Conservation (phyloP, 805 yeast species). For the Myxozyma neotropica region DNA sequence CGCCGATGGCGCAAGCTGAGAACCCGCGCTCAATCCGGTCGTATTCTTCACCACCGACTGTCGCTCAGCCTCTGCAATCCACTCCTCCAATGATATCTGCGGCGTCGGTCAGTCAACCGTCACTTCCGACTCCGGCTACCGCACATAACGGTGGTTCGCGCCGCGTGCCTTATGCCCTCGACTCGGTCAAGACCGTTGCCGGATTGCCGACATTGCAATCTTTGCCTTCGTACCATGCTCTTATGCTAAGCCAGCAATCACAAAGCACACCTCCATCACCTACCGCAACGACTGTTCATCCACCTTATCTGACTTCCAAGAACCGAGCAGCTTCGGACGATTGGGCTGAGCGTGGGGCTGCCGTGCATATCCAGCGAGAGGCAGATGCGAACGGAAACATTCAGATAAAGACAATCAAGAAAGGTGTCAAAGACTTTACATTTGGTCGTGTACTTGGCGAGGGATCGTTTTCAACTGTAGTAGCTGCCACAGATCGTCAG, state of each 20-base stretch:
- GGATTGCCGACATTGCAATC: constrained; percentile 26
- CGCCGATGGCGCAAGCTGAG: constrained; percentile 3
- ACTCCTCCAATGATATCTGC: background rate
- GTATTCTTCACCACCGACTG: background rate
- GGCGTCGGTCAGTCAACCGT: background rate
- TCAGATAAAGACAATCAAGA: constrained; percentile 53
- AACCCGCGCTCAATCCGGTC: constrained; percentile 5
- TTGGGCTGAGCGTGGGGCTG: constrained; percentile 65
- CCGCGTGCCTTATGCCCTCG: constrained; percentile 23
- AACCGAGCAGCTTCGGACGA: constrained; percentile 42
- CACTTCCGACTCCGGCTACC: background rate
- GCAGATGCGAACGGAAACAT: constrained; percentile 53
- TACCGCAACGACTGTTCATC: background rate
- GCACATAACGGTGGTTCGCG: constrained; percentile 3
- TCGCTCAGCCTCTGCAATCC: background rate
- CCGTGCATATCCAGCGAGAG: constrained; percentile 52
- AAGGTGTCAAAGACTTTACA: constrained; percentile 77
- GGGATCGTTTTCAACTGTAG: constrained; percentile 94
- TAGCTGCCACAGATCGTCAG: constrained; percentile 76
- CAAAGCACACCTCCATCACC: constrained; percentile 2
- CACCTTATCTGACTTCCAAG: background rate
- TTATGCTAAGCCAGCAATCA: constrained; percentile 5
- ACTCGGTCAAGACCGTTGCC: constrained; percentile 29
- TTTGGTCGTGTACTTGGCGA: constrained; percentile 90
- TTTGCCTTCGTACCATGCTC: constrained; percentile 14